Evolutionary conservation across 2,329 filamentous ascomycete genomes (phyloP).

Genomic region (Raffaelea deltoideospora): DNA sequence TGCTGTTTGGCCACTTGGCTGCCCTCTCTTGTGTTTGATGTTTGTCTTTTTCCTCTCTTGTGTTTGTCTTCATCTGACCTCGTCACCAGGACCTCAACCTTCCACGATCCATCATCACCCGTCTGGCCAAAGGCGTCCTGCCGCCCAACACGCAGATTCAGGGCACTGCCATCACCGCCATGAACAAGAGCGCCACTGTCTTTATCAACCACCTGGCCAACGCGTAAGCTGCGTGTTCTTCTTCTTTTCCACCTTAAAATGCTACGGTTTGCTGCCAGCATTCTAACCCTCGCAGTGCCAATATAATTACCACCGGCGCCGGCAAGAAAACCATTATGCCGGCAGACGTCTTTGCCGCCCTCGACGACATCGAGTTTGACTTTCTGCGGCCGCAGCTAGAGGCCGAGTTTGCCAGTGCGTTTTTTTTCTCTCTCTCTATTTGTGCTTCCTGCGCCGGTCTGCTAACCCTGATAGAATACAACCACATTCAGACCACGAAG

Average conservation of each 20-base stretch:
- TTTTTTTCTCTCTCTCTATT: neutral
- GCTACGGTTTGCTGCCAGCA: neutral
- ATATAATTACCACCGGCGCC: conserved; percentile 50
- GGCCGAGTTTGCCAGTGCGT: conserved; percentile 60
- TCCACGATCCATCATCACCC: conserved; percentile 67
- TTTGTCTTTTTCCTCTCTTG: neutral
- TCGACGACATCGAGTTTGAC: conserved; percentile 64
- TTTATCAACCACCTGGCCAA: conserved; percentile 70
- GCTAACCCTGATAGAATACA: conserved; percentile 43
- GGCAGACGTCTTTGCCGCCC: conserved; percentile 58
- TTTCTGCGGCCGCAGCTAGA: conserved; percentile 55
- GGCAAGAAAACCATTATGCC: conserved; percentile 68
- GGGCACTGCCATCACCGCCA: conserved; percentile 62
- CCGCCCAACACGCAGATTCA: conserved; percentile 73
- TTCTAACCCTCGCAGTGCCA: conserved; percentile 50
- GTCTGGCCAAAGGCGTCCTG: conserved; percentile 65
- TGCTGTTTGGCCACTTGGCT: no score
- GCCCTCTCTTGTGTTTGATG: neutral
- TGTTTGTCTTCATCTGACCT: neutral
- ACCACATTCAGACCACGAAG: conserved; percentile 57
- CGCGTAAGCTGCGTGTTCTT: conserved; percentile 38
- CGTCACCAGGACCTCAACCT: conserved; percentile 50
- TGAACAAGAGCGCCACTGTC: conserved; percentile 69
- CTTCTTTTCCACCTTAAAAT: neutral
- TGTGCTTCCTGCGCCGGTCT: neutral